Percentiles rank a stretch among this genome's conserved stretches.
phyloP scores from a whole-genome alignment of 2,329 filamentous ascomycete species.

The Scytalidium sp. region DNA sequence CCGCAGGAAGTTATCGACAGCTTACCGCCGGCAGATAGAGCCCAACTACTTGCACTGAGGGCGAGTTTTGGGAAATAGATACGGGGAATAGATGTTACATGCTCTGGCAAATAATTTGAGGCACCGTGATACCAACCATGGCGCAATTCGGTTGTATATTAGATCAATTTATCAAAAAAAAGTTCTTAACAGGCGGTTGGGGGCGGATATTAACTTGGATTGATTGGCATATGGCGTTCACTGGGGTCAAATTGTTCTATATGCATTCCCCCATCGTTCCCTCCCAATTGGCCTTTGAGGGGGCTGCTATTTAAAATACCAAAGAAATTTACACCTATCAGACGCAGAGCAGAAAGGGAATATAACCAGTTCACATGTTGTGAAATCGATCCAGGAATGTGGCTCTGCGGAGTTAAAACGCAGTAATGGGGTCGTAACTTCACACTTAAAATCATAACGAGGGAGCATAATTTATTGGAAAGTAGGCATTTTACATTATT shows the following conservation, averaged over 20 bases:
- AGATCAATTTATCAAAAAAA: neutral
- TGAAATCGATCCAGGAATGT: no score
- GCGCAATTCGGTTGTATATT: neutral
- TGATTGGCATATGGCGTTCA: neutral
- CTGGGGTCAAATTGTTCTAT: neutral
- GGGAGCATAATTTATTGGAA: no score
- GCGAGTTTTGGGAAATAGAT: conserved; percentile 28
- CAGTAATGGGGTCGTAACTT: no score
- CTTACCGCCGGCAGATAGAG: conserved; percentile 70
- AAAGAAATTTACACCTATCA: conserved; percentile 1
- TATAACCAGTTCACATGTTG: no score
- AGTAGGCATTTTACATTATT: no score
- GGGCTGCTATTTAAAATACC: no score
- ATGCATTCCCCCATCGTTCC: neutral
- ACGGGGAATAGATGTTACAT: neutral
- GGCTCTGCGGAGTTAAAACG: no score
- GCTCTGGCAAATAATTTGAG: neutral
- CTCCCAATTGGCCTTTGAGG: no score
- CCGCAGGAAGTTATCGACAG: conserved; percentile 77
- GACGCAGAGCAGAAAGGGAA: conserved; percentile 1
- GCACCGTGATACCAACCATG: neutral
- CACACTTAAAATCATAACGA: no score
- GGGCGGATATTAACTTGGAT: neutral
- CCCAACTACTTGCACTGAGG: conserved; percentile 76
- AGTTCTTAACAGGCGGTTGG: neutral